phyloP scores from a whole-genome alignment of 345 rosid genomes.

The Lepidium africanum region DNA sequence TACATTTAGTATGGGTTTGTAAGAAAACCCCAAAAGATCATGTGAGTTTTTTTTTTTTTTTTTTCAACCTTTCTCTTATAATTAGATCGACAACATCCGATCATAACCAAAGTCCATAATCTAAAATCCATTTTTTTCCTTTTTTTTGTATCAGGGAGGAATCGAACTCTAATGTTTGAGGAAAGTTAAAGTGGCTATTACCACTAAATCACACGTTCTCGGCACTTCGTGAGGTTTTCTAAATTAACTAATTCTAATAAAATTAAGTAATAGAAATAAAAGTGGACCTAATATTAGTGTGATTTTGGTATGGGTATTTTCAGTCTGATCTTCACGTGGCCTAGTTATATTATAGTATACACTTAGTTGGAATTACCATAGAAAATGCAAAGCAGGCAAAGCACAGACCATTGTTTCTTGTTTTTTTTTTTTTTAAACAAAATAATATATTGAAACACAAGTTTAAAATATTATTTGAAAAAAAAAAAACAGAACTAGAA shows the following conservation, averaged over 20 bases:
- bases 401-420: neutral
- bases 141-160: too few relatives aligned
- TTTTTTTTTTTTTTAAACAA: neutral
- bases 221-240: too few relatives aligned
- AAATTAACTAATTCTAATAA: slow-evolving; percentile 5
- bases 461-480: neutral
- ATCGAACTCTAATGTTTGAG: too few relatives aligned
- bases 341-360: neutral
- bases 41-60: slow-evolving; percentile 1
- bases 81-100: too few relatives aligned
- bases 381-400: neutral
- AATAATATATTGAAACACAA: neutral
- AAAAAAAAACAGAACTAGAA: too few relatives aligned
- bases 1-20: neutral
- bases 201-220: too few relatives aligned
- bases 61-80: too few relatives aligned
- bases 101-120: too few relatives aligned
- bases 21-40: neutral
- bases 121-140: too few relatives aligned
- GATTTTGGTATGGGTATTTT: neutral
- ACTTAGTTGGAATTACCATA: neutral
- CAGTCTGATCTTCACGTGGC: slow-evolving; percentile 6
- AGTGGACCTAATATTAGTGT: slow-evolving; percentile 10
- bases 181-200: too few relatives aligned
- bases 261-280: neutral